These are phyloP conservation scores for Seiridium unicorne DNA, from an alignment of 2,329 filamentous ascomycete genomes.

Conservation along the genomic window DNA sequence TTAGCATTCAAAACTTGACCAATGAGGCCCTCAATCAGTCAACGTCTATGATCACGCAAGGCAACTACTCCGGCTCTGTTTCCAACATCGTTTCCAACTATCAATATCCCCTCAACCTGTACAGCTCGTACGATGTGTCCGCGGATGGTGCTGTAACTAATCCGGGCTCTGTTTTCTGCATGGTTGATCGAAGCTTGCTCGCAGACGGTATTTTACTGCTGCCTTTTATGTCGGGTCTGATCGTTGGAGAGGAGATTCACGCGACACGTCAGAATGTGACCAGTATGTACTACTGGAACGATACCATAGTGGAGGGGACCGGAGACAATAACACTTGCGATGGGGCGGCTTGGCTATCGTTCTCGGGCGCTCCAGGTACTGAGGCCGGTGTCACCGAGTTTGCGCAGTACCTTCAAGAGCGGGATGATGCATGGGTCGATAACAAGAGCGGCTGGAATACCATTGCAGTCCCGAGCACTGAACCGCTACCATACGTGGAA, in stretches of 20 bases:
- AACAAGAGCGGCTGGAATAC: conserved; percentile 18
- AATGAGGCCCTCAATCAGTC: conserved; percentile 26
- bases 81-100: conserved; percentile 21
- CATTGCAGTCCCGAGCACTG: conserved; percentile 18
- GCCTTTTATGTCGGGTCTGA: conserved; percentile 20
- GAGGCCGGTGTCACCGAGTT: conserved; percentile 17
- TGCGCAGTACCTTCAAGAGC: conserved; percentile 21
- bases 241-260: conserved; percentile 15
- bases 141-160: conserved; percentile 22
- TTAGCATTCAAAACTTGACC: conserved; percentile 31
- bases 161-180: conserved; percentile 27
- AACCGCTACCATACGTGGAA: conserved; percentile 17
- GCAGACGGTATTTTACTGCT: conserved; percentile 19
- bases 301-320: conserved; percentile 28
- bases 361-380: conserved; percentile 14
- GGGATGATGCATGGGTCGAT: conserved; percentile 18
- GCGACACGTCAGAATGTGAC: conserved; percentile 27
- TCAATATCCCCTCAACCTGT: conserved; percentile 28
- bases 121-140: conserved; percentile 27
- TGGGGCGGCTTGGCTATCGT: conserved; percentile 27
- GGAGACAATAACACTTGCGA: conserved; percentile 21
- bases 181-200: conserved; percentile 26
- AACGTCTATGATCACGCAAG: conserved; percentile 24
- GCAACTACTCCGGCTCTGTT: conserved; percentile 20
- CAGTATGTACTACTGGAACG: conserved; percentile 30